Conservation (phyloP, 768 basidiomycete genomes). For the Amanita molliuscula region DNA sequence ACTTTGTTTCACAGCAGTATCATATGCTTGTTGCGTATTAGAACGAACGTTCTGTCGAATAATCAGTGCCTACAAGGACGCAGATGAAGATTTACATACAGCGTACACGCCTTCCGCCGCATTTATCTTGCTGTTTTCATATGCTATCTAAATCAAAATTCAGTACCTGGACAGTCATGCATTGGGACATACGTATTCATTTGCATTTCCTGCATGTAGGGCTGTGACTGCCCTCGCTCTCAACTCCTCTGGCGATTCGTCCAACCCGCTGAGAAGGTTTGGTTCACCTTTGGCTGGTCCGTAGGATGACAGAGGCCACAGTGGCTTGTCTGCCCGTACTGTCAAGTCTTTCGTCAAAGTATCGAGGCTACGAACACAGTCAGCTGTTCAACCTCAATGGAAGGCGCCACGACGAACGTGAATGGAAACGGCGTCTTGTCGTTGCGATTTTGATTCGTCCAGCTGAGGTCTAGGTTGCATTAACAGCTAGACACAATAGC, state of each 20-base stretch:
- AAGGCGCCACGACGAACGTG: constrained; percentile 19
- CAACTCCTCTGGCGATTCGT: constrained; percentile 74
- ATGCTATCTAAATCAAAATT: constrained; percentile 23
- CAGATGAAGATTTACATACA: constrained; percentile 16
- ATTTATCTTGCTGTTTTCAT: constrained; percentile 45
- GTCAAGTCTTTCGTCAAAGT: constrained; percentile 56
- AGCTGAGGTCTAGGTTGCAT: constrained; percentile 25
- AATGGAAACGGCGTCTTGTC: constrained; percentile 22
- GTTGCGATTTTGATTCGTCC: constrained; percentile 20
- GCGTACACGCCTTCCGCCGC: constrained; percentile 39
- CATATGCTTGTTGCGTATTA: constrained; percentile 39
- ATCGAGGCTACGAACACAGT: constrained; percentile 38
- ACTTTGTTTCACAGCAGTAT: constrained; percentile 41
- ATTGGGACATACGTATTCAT: constrained; percentile 56
- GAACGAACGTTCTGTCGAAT: constrained; percentile 30
- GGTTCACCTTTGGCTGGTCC: constrained; percentile 70
- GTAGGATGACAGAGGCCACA: constrained; percentile 75
- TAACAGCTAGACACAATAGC: constrained; percentile 3
- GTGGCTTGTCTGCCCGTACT: constrained; percentile 50
- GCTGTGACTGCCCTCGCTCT: constrained; percentile 54
- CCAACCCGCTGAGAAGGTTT: constrained; percentile 50
- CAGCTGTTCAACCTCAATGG: background rate
- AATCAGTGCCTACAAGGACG: background rate
- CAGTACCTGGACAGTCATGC: background rate
- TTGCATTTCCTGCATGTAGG: constrained; percentile 37